A percentile compares a stretch with the other conserved stretches of the same genome.
Evolutionary conservation across 176 grass and related monocot genomes (phyloP).

Genomic region (Juncus effusus): DNA sequence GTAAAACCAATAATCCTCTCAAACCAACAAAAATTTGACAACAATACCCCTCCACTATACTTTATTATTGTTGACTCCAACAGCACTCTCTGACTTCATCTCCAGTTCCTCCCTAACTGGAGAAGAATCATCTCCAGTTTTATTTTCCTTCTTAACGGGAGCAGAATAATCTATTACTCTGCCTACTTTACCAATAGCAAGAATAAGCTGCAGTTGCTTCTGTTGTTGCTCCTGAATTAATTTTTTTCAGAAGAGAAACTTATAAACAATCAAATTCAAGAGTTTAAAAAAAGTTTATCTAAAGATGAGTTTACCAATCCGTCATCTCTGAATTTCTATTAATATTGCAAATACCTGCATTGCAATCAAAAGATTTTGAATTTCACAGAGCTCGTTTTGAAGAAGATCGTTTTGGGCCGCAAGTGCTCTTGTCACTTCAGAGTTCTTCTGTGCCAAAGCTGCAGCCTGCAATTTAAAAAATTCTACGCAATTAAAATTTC

Average conservation of each 20-base stretch:
- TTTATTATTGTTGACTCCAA: constrained; percentile 32
- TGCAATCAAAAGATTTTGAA: constrained; percentile 61
- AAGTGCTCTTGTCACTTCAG: constrained; percentile 58
- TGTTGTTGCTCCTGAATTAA: constrained; percentile 70
- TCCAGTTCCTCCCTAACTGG: constrained; percentile 19
- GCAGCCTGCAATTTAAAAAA: constrained; percentile 37
- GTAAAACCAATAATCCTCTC: no score
- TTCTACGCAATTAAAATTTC: neutral
- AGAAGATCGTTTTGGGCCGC: constrained; percentile 51
- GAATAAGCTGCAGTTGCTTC: constrained; percentile 75
- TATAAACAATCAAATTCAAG: neutral
- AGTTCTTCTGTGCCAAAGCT: constrained; percentile 65
- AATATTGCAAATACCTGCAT: constrained; percentile 56
- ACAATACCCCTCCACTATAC: constrained; percentile 24
- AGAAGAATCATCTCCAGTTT: constrained; percentile 3
- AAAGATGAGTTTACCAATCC: no score
- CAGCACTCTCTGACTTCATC: constrained; percentile 19
- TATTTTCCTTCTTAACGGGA: constrained; percentile 18
- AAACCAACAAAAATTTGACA: no score
- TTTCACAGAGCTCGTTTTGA: constrained; percentile 62
- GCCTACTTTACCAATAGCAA: constrained; percentile 52
- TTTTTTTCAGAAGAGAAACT: neutral
- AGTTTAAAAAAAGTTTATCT: neutral
- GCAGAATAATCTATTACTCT: constrained; percentile 29
- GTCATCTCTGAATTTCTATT: no score